Evolutionary conservation across 352 stramenopile species (phyloP), one percentile per base, ranked within the genome.

Genomic region (Phytophthora uliginosa): DNA sequence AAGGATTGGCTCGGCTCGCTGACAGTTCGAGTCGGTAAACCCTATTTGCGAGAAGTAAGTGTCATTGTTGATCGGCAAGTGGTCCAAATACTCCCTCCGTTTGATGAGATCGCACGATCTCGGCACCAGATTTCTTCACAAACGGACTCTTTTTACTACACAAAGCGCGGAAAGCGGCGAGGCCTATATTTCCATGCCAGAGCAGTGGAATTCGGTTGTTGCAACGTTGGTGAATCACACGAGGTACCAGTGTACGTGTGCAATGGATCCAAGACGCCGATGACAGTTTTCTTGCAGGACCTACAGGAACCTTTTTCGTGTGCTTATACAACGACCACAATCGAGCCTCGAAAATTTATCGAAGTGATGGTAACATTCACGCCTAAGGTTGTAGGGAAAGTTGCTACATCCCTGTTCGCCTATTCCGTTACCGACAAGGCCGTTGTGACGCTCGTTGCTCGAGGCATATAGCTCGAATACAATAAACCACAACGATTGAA

Each of bases 101-200:
- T 93, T 45, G 81, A 92, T 33, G 76, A 91, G 31, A 82, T 89
- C 33, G 86, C 84, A 20, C 85, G 88, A 51, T 81, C 73, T 50
- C 79, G 83, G 1, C 88, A 95, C 40, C 75, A 84, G 5, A 74
- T 95, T 24, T 93, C 82, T 28, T 83, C 81, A 17, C 88, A 95
- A 33, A 92, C 86, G 1, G 86, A 95, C 70, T 91, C 88, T 9
- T 95, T 94, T 71, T 95, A 95, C 71, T 95, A 94, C 72, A 95
- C 88, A 2, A 95, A 95, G 61, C 90, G 84, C 48, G 76, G 82
- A 28, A 92, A 91, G 51, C 89, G 88, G 22, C 76, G 78, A 34
- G 89, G 87, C 0, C 61, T 97, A 42, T 97, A 95, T 65, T 97
- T 97, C 59, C 88, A 95, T 38, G 87, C 90, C 6, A 84, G 85